A percentile compares a stretch with the other conserved stretches of the same genome.
Evolutionary conservation across 345 rosid genomes (phyloP).

Genomic region (Hypericum perforatum): DNA sequence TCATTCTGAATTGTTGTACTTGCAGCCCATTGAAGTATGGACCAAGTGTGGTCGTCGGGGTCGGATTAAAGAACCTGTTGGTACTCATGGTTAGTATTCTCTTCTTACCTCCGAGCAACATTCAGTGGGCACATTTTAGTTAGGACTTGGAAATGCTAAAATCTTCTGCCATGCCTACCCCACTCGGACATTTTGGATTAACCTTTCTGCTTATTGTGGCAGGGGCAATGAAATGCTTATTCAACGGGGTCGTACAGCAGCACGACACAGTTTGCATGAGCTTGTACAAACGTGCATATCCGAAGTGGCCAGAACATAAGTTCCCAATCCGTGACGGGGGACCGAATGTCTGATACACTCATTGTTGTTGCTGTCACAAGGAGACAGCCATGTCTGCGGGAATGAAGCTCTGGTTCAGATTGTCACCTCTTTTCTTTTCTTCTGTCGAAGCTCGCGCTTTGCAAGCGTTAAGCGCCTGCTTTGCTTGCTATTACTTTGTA

Average conservation of each 20-base stretch:
- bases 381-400: slow-evolving; percentile 26
- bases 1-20: slow-evolving; percentile 1
- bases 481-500: too few relatives aligned
- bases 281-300: slow-evolving; percentile 79
- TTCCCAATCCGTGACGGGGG: slow-evolving; percentile 49
- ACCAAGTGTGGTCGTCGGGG: slow-evolving; percentile 78
- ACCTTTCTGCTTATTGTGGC: slow-evolving; percentile 8
- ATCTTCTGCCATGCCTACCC: too few relatives aligned
- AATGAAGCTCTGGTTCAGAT: slow-evolving; percentile 81
- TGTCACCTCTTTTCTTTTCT: slow-evolving; percentile 17
- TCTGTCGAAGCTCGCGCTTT: background rate
- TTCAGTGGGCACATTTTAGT: background rate
- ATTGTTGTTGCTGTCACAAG: slow-evolving; percentile 5
- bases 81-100: slow-evolving; percentile 63
- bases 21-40: slow-evolving; percentile 93
- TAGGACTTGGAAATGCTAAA: background rate
- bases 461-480: too few relatives aligned
- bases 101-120: background rate
- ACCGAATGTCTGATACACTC: slow-evolving; percentile 10
- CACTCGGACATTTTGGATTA: background rate
- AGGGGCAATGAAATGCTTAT: slow-evolving; percentile 83
- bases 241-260: slow-evolving; percentile 89
- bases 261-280: slow-evolving; percentile 81
- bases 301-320: slow-evolving; percentile 72
- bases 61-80: slow-evolving; percentile 87